Percentiles rank a stretch among this genome's conserved stretches.
Evolutionary conservation across 768 basidiomycete genomes (phyloP).

Genomic region (Amanita jacksonii): DNA sequence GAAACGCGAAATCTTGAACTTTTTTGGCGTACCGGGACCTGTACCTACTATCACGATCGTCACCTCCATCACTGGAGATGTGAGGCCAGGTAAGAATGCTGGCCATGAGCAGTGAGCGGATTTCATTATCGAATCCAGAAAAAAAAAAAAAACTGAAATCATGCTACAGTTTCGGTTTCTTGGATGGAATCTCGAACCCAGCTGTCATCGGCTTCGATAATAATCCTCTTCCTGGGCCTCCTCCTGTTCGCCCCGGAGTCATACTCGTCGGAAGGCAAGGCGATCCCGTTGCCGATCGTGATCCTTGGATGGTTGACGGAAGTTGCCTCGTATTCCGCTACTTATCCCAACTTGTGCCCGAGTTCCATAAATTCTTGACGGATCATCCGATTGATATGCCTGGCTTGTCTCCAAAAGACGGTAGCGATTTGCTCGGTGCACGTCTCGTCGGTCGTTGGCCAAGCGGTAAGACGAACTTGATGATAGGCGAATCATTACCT

Average conservation of each 20-base stretch:
- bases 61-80: constrained; percentile 27
- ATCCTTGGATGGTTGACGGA: constrained; percentile 39
- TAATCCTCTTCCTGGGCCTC: constrained; percentile 26
- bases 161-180: constrained; percentile 34
- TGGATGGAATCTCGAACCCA: constrained; percentile 46
- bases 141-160: background rate
- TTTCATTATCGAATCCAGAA: background rate
- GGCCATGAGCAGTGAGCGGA: constrained; percentile 38
- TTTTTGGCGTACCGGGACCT: constrained; percentile 23
- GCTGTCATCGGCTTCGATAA: constrained; percentile 30
- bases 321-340: constrained; percentile 45
- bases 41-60: constrained; percentile 29
- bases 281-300: constrained; percentile 22
- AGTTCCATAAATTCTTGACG: constrained; percentile 39
- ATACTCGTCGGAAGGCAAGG: constrained; percentile 36
- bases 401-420: constrained; percentile 28
- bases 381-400: constrained; percentile 28
- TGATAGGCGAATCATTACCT: constrained; percentile 4
- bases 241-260: constrained; percentile 30
- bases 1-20: constrained; percentile 21
- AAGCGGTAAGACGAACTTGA: constrained; percentile 27
- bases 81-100: constrained; percentile 31
- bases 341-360: constrained; percentile 41
- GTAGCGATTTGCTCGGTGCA: constrained; percentile 43
- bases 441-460: constrained; percentile 49